phyloP scores from a whole-genome alignment of 768 basidiomycete genomes.

The Strobilomyces dryophilus region DNA sequence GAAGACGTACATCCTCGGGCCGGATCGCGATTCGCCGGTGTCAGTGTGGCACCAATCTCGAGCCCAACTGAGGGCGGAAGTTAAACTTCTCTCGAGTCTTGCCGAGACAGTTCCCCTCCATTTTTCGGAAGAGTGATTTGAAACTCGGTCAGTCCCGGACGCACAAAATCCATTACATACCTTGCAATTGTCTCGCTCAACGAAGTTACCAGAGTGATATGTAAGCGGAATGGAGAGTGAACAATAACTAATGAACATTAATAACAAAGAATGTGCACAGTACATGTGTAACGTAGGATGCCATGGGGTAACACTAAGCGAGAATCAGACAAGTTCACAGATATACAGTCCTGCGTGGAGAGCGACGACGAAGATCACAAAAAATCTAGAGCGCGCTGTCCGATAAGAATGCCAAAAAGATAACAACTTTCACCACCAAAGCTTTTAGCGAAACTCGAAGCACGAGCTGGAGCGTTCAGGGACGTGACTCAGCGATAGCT shows the following conservation, averaged over 20 bases:
- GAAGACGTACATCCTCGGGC: too few relatives aligned
- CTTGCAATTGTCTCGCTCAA: background rate
- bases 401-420: background rate
- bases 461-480: conserved; percentile 68
- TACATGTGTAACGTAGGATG: conserved; percentile 19
- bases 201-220: too few relatives aligned
- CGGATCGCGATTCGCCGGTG: too few relatives aligned
- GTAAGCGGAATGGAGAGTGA: background rate
- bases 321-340: conserved; percentile 10
- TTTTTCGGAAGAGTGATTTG: background rate
- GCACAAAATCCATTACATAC: background rate
- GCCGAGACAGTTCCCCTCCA: background rate
- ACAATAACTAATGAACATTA: background rate
- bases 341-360: conserved; percentile 12
- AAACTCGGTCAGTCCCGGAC: background rate
- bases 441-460: conserved; percentile 79
- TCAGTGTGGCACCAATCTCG: too few relatives aligned
- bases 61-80: background rate
- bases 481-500: conserved; percentile 75
- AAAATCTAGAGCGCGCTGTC: conserved; percentile 6
- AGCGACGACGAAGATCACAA: background rate
- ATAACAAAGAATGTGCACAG: conserved; percentile 7
- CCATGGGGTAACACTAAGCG: conserved; percentile 9
- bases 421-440: conserved; percentile 4
- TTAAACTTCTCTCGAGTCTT: background rate